Conservation (phyloP, 2,329 filamentous ascomycete genomes). For the Hymenoscyphus fructigenus region DNA sequence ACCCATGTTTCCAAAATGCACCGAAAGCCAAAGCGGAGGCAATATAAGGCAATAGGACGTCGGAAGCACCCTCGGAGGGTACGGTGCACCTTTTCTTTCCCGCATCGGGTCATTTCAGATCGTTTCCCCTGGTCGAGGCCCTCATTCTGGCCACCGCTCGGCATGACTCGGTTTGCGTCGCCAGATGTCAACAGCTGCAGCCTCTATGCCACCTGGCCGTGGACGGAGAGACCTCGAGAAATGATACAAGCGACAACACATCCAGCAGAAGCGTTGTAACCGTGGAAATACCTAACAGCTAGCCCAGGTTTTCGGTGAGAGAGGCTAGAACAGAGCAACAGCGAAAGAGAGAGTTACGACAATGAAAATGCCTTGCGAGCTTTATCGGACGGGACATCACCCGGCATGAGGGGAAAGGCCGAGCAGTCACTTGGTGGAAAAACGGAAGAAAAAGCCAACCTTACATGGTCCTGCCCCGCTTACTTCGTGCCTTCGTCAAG, state of each 20-base stretch:
- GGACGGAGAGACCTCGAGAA: background rate
- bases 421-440: background rate
- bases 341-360: background rate
- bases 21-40: background rate
- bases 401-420: background rate
- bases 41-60: background rate
- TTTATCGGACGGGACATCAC: background rate
- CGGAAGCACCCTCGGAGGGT: background rate
- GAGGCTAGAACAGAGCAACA: background rate
- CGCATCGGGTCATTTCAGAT: background rate
- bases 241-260: background rate
- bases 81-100: background rate
- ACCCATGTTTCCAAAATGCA: background rate
- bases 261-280: background rate
- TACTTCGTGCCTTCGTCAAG: background rate
- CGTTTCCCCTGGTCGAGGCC: background rate
- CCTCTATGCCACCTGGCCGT: background rate
- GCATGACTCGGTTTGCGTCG: background rate
- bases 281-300: background rate
- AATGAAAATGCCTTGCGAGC: background rate
- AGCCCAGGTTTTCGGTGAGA: background rate
- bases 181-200: background rate
- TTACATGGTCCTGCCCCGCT: background rate
- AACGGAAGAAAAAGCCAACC: background rate
- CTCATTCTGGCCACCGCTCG: background rate